Evolutionary conservation across 495 filamentous ascomycete species (phyloP).

Genomic region (Trypethelium eluteriae): DNA sequence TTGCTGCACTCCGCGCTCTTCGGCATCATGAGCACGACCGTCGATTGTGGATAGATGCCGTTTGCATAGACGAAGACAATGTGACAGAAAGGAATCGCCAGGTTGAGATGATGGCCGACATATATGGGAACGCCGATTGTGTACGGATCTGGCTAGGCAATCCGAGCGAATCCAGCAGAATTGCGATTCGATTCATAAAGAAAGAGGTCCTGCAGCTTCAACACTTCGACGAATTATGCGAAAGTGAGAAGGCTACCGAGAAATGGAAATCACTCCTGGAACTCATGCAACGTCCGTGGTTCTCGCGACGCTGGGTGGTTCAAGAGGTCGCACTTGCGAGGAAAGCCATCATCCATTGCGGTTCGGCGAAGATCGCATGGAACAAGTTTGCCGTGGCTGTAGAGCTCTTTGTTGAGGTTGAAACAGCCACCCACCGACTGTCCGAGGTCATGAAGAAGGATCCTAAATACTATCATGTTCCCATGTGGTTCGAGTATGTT

Average conservation of each 20-base stretch:
- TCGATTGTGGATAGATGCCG: conserved; percentile 18
- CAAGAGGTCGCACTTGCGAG: conserved; percentile 22
- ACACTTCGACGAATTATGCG: conserved; percentile 32
- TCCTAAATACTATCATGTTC: neutral
- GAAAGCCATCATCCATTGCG: conserved; percentile 19
- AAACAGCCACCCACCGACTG: conserved; percentile 16
- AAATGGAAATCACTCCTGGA: conserved; percentile 20
- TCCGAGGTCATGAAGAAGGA: conserved; percentile 24
- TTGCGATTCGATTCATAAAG: conserved; percentile 32
- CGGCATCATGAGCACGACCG: neutral
- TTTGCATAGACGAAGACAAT: conserved; percentile 14
- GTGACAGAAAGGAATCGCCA: conserved; percentile 3
- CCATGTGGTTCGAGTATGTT: neutral
- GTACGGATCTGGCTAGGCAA: conserved; percentile 15
- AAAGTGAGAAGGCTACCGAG: conserved; percentile 1
- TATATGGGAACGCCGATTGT: conserved; percentile 7
- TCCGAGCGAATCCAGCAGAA: conserved; percentile 11
- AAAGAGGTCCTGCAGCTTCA: conserved; percentile 29
- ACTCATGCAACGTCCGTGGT: conserved; percentile 24
- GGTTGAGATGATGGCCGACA: conserved; percentile 35
- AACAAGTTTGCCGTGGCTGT: conserved; percentile 18
- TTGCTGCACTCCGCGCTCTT: neutral
- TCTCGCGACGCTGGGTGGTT: conserved; percentile 24
- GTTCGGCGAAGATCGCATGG: conserved; percentile 19
- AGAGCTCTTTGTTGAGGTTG: conserved; percentile 18